Evolutionary conservation across 1,139 yeast genomes (phyloP), one percentile per base, ranked within the genome.

Genomic region (Suhomyces bolitotheri): DNA sequence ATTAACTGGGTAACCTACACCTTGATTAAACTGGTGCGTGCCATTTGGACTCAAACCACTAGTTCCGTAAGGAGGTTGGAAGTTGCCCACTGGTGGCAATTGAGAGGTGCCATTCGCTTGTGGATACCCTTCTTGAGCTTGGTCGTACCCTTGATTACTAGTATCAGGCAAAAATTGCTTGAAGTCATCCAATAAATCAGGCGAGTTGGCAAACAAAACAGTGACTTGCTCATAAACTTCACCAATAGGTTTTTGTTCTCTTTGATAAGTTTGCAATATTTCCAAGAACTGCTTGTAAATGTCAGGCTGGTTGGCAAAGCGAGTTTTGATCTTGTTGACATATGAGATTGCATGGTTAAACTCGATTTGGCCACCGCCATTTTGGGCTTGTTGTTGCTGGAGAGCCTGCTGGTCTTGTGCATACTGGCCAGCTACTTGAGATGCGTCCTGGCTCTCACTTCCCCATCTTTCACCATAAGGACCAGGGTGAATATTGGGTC

Each of bases 171-270:
- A 73, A 55, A 92, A 92, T 58, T 89, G 94, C 59, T 90, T 89
- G 63, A 92, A 92, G 57, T 94, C 98, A 49, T 88, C 96, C 47
- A 92, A 66, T 46, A 92, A 73, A 58, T 92, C 98, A 1, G 97
- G 98, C 5, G 97, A 95, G 51, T 87, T 87, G 40, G 88, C 82
- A 66, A 92, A 92, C 38, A 92, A 70, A 16, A 80, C 74, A 2
- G 97, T 87, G 2, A 92, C 97, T 56, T 92, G 97, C 39, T 88
- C 83, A 54, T 92, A 92, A 7, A 92, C 97, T 54, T 92, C 97
- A 35, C 88, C 82, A 40, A 92, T 92, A 29, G 97, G 96, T 52
- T 89, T 84, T 55, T 89, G 96, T 53, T 92, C 98, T 42, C 96
- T 78, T 66, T 92, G 97, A 58, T 92, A 92, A 25, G 97, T 90